phyloP scores from a whole-genome alignment of 768 basidiomycete species.

The Termitomyces sp. region DNA sequence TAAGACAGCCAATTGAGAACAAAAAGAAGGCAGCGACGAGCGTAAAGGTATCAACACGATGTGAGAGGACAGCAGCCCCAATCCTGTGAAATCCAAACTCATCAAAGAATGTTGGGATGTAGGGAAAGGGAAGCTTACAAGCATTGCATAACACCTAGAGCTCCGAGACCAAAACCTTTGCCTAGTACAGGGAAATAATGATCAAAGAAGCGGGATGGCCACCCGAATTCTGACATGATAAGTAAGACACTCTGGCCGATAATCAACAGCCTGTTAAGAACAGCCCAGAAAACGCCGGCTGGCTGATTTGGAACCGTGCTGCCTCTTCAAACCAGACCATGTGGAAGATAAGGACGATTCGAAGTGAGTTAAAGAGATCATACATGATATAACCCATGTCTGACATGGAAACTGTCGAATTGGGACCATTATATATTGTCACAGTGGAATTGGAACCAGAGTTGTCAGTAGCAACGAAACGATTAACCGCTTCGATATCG shows the following conservation, averaged over 20 bases:
- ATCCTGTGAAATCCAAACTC: slow-evolving; percentile 32
- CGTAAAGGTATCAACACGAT: slow-evolving; percentile 82
- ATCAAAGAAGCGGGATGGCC: slow-evolving; percentile 75
- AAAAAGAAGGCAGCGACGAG: slow-evolving; percentile 91
- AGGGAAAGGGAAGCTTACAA: slow-evolving; percentile 40
- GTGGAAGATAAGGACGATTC: slow-evolving; percentile 1
- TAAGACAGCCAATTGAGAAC: slow-evolving; percentile 86
- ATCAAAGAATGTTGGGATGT: not conserved
- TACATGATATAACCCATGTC: slow-evolving; percentile 79
- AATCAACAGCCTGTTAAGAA: slow-evolving; percentile 83
- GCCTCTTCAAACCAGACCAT: slow-evolving; percentile 28
- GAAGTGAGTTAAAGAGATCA: slow-evolving; percentile 18
- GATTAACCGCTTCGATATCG: slow-evolving; percentile 72
- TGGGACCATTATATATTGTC: not conserved
- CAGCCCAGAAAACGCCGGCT: slow-evolving; percentile 88
- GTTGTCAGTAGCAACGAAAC: slow-evolving; percentile 39
- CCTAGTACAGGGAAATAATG: slow-evolving; percentile 86
- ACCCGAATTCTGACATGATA: slow-evolving; percentile 77
- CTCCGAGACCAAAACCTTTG: slow-evolving; percentile 76
- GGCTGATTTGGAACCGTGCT: slow-evolving; percentile 90
- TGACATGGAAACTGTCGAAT: slow-evolving; percentile 23
- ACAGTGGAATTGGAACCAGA: slow-evolving; percentile 21
- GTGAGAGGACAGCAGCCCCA: slow-evolving; percentile 66
- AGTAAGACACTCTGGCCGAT: slow-evolving; percentile 80
- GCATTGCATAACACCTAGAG: slow-evolving; percentile 83